Evolutionary conservation across 495 filamentous ascomycete genomes (phyloP).

Genomic region (Parachaetomium inaequale): DNA sequence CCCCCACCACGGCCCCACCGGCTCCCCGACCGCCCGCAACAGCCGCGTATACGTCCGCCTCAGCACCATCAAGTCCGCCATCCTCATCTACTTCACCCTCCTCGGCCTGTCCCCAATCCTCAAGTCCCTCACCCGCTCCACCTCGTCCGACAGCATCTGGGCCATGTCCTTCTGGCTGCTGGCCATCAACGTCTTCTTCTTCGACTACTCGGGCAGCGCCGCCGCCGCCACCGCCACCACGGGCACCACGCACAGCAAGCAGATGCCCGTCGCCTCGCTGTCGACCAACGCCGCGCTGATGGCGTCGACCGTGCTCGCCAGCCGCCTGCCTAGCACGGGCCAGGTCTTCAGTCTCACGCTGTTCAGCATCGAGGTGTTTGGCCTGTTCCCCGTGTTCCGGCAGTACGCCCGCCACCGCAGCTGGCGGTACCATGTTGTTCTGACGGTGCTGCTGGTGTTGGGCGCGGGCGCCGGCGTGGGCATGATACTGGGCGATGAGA

Average conservation of each 20-base stretch:
- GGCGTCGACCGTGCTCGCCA: constrained; percentile 82
- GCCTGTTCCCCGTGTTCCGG: constrained; percentile 91
- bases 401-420: constrained; percentile 77
- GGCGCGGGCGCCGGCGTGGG: constrained; percentile 76
- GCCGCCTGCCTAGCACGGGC: constrained; percentile 77
- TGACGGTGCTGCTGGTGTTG: constrained; percentile 76
- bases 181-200: constrained; percentile 93
- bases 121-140: constrained; percentile 88
- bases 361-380: constrained; percentile 96
- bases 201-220: constrained; percentile 71
- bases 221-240: constrained; percentile 25
- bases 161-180: constrained; percentile 90
- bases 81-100: constrained; percentile 88
- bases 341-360: constrained; percentile 95
- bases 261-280: constrained; percentile 69
- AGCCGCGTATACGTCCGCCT: constrained; percentile 40
- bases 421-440: constrained; percentile 74
- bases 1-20: constrained; percentile 11
- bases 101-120: constrained; percentile 90
- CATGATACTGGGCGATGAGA: constrained; percentile 51
- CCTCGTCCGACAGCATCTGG: constrained; percentile 90
- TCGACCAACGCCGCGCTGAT: constrained; percentile 94
- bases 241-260: constrained; percentile 21
- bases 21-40: not conserved
- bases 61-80: constrained; percentile 71